Base-by-base conservation (phyloP, 2,329 filamentous ascomycete genomes). In the Claviceps sp. region DNA sequence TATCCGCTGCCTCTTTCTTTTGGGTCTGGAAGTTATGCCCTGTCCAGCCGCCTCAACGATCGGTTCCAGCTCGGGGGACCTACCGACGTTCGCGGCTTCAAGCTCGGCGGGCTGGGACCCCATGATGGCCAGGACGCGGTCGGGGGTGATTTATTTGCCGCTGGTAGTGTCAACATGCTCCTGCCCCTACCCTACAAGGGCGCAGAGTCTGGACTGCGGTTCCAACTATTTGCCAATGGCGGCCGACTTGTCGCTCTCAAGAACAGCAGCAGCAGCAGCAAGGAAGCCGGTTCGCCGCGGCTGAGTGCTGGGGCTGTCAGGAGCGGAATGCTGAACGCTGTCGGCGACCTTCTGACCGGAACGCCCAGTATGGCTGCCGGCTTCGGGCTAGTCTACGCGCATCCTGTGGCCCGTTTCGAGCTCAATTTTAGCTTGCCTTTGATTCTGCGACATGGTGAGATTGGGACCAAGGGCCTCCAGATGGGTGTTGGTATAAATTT, bases 401-500 rank as follows among this genome's bases (percentile, higher is more conserved):
- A 97, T 63, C 90, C 90, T 0, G 85, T 91, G 20, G 93, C 93
- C 11, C 75, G 93, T 52, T 96, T 98, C 57, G 93, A 98, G 72
- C 74, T 98, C 59, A 98, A 98, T 69, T 95, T 98, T 65, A 89
- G 87, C 60, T 67, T 98, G 58, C 93, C 93, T 1, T 67, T 98
- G 54, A 84, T 91, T 18, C 67, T 89, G 62, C 78, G 93, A 54
- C 84, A 78, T 57, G 89, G 89, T 38, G 93, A 98, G 70, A 84
- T 93, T 60, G 84, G 82, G 16, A 81, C 91, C 52, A 98, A 98
- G 71, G 93, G 93, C 1, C 65, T 98, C 57, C 89, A 93, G 66
- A 84, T 98, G 61, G 93, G 93, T n/a, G 88, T 98, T 42, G 93
- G 93, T 48, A 89, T 98, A 63, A 94, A 87, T 70, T 96, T 98